Evolutionary conservation across 768 basidiomycete genomes (phyloP), one percentile per base, ranked within the genome.

Genomic region (Obba rivulosa): DNA sequence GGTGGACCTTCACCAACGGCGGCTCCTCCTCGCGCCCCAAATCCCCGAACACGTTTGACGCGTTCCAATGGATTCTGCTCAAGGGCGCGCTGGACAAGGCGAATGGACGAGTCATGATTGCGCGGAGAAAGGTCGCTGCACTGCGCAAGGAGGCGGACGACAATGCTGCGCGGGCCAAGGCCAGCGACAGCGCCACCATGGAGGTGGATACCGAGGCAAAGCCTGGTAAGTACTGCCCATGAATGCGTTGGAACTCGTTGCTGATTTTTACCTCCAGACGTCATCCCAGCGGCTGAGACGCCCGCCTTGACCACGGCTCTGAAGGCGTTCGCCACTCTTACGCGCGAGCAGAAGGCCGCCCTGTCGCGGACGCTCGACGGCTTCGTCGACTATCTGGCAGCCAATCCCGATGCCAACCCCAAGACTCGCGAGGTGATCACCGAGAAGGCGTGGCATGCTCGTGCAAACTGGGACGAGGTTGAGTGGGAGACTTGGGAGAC

Each of bases 61-160:
- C 81, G 38, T 81, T 84, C 54, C 83, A 92, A 63, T 98, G 93
- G 94, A 87, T 92, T 60, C 60, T 92, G 57, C 66, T 97, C 53
- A 81, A 80, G 63, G 82, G 79, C 16, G 90, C 87, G 2, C 62
- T 97, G 54, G 88, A 94, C 61, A 96, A 97, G 69, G 85, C 91
- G 4, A 90, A 91, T 62, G 93, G 93, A 11, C 75, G 93, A 23
- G 89, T 95, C 21, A 76, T 82, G 51, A 80, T 85, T 37, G 85
- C 91, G 17, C 75, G 83, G 62, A 72, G 81, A 51, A 87, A 85
- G 62, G 81, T 94, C 4, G 75, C 78, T 1, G 74, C 74, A 7
- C 66, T 96, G 57, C 77, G 87, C 62, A 89, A 89, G 66, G 93
- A 94, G 60, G 92, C 93, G 28, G 92, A 96, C 55, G 87, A 90